Evolutionary conservation across 805 yeast species (phyloP).

Genomic region (Nakazawaea wyomingensis): DNA sequence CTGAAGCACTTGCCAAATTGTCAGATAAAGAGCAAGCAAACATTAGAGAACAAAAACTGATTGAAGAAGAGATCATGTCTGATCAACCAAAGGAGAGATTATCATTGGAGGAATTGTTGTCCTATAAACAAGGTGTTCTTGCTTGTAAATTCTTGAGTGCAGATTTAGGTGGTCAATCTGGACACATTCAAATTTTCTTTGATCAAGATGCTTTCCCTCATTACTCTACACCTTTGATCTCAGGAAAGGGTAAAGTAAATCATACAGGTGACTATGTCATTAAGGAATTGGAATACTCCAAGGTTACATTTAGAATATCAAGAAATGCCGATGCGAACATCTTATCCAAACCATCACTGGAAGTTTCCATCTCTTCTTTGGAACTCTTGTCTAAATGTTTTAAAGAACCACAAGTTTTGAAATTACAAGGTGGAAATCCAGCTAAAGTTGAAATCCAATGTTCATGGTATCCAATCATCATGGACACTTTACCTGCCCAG

Average conservation of each 20-base stretch:
- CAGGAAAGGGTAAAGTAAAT: conserved; percentile 29
- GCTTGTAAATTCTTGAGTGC: conserved; percentile 63
- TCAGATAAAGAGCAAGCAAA: conserved; percentile 25
- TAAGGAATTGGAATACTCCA: conserved; percentile 74
- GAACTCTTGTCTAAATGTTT: conserved; percentile 64
- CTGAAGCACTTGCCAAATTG: conserved; percentile 23
- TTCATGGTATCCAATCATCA: conserved; percentile 75
- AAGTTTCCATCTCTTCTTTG: conserved; percentile 58
- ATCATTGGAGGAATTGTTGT: conserved; percentile 50
- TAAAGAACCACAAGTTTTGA: conserved; percentile 50
- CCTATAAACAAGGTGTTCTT: conserved; percentile 70
- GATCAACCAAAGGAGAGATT: conserved; percentile 42
- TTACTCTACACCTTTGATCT: conserved; percentile 50
- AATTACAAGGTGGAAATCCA: conserved; percentile 47
- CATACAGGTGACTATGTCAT: conserved; percentile 68
- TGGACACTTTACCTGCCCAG: conserved; percentile 56
- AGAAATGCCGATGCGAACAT: conserved; percentile 51
- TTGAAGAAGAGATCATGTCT: conserved; percentile 30
- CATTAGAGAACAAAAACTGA: conserved; percentile 27
- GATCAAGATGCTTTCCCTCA: conserved; percentile 71
- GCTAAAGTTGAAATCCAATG: conserved; percentile 53
- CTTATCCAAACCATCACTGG: conserved; percentile 54
- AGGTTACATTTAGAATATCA: conserved; percentile 54
- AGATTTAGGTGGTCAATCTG: conserved; percentile 45
- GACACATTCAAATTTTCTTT: conserved; percentile 68